Evolutionary conservation across 768 basidiomycete species (phyloP).

Genomic region (Dioszegia crocea): DNA sequence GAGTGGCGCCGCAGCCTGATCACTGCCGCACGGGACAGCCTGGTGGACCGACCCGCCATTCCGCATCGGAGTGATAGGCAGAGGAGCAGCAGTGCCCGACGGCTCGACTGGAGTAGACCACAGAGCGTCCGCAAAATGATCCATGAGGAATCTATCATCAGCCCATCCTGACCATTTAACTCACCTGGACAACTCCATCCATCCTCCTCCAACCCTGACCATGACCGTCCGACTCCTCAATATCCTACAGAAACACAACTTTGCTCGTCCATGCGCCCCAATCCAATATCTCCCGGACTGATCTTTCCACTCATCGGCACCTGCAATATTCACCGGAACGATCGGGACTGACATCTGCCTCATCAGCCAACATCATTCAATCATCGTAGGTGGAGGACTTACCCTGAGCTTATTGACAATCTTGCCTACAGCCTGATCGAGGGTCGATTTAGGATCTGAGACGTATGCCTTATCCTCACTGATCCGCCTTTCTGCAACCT

Average conservation of each 20-base stretch:
- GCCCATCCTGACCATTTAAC: conserved; percentile 37
- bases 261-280: conserved; percentile 75
- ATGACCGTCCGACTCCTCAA: conserved; percentile 87
- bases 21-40: too few species aligned
- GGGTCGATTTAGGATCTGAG: conserved; percentile 3
- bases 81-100: too few species aligned
- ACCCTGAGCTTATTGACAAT: conserved; percentile 85
- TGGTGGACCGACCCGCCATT: too few species aligned
- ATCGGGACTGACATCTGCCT: conserved; percentile 43
- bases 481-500: neutral
- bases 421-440: conserved; percentile 72
- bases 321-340: conserved; percentile 31
- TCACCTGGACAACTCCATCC: conserved; percentile 85
- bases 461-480: neutral
- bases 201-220: conserved; percentile 94
- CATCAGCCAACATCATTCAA: neutral
- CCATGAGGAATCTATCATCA: conserved; percentile 32
- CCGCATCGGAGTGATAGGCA: neutral
- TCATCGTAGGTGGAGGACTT: conserved; percentile 4
- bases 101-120: neutral
- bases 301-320: conserved; percentile 74
- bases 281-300: conserved; percentile 96
- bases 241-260: conserved; percentile 86
- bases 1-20: too few species aligned
- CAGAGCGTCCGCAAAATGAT: conserved; percentile 37